A percentile compares a stretch with the other conserved stretches of the same genome.
Conservation (phyloP, 192 early-diverging fungal genomes). For the Lobosporangium transversale region DNA sequence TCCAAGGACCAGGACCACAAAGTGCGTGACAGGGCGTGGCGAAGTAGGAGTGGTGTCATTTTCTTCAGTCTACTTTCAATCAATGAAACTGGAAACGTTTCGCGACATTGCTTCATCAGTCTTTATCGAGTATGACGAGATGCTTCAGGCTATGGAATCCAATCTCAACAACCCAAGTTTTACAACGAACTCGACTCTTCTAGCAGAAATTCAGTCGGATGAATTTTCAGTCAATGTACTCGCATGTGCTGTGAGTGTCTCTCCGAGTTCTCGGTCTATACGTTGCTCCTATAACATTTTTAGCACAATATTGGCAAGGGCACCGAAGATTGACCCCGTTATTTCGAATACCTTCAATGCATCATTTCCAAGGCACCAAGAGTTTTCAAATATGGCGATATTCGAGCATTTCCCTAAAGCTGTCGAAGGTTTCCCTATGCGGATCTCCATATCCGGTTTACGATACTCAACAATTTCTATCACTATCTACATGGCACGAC, state of each 20-base stretch:
- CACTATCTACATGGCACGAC: not conserved
- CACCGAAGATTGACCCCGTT: not conserved
- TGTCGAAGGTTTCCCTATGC: not conserved
- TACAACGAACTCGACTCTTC: not conserved
- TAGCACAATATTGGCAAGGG: not conserved
- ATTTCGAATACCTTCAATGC: not conserved
- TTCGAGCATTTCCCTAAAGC: not conserved
- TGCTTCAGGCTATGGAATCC: conserved; percentile 10
- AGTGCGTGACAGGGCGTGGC: conserved; percentile 3
- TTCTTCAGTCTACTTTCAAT: not conserved
- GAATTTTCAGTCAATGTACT: not conserved
- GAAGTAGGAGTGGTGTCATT: not conserved
- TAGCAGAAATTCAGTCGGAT: not conserved
- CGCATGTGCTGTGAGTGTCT: not conserved
- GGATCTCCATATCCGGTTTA: not conserved
- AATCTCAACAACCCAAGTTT: not conserved
- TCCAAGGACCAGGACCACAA: not conserved
- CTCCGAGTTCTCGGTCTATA: not conserved
- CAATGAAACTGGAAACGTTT: not conserved
- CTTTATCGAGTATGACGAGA: conserved; percentile 5
- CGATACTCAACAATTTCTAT: not conserved
- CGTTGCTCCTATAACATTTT: not conserved
- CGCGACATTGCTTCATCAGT: not conserved
- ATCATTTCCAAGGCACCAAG: not conserved
- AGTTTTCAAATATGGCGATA: not conserved